A percentile compares a stretch with the other conserved stretches of the same genome.
phyloP scores from a whole-genome alignment of 2,329 filamentous ascomycete species.

The Myotisia sp. region DNA sequence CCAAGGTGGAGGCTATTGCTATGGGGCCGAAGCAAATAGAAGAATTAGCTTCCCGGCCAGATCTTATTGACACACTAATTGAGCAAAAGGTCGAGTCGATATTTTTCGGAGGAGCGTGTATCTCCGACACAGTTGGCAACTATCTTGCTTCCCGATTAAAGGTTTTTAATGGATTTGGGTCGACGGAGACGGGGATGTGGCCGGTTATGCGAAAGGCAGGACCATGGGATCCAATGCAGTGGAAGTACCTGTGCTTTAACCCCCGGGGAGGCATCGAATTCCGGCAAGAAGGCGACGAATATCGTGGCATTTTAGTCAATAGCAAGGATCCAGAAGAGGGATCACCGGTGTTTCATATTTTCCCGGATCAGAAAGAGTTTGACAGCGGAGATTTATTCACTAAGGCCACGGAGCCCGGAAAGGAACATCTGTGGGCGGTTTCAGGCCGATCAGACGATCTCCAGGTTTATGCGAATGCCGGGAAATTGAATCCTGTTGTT shows the following conservation, averaged over 20 bases:
- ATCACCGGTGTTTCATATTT: slow-evolving; percentile 4
- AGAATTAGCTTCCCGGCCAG: no score
- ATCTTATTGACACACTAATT: no score
- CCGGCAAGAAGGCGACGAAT: background rate
- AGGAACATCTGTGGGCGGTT: background rate
- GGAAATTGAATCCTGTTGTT: no score
- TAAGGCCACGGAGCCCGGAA: background rate
- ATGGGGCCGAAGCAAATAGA: no score
- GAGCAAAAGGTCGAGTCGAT: background rate
- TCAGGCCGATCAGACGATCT: slow-evolving; percentile 4
- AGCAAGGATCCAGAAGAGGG: no score
- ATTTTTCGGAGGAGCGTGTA: no score
- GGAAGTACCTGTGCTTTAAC: slow-evolving; percentile 4
- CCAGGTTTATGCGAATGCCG: slow-evolving; percentile 2
- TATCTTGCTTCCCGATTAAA: no score
- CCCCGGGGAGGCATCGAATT: slow-evolving; percentile 1
- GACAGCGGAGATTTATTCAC: slow-evolving; percentile 1
- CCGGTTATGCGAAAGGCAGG: background rate
- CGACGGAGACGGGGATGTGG: no score
- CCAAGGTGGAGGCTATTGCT: no score
- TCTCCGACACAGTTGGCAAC: background rate
- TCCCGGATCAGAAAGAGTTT: slow-evolving; percentile 1
- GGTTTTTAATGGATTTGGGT: no score
- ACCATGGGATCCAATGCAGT: background rate
- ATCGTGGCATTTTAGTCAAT: background rate